Evolutionary conservation across 352 stramenopile species (phyloP), one percentile per base, ranked within the genome.

Genomic region (Saprolegnia parasitica): DNA sequence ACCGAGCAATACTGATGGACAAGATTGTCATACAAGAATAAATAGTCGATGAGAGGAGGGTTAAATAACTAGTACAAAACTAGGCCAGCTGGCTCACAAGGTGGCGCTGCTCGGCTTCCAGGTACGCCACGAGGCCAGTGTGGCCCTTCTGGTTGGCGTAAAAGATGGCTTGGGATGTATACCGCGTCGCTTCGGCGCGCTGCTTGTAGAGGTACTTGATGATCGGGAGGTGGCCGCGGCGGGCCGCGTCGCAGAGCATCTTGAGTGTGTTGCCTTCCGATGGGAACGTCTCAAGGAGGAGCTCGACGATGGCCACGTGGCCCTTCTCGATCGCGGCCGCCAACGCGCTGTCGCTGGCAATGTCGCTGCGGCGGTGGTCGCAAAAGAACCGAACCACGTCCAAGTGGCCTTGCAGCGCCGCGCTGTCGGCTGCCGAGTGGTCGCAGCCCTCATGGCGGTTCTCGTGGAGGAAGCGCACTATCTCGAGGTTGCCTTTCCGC

Each of bases 1-100:
- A 77, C 74, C 24, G 77, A 83, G 64, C 71, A 80, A 46, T 73
- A 74, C 15, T 81, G 74, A n/a, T 4, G 3, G 42, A 11, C 13
- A 49, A 49, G n/a, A n/a, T n/a, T n/a, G n/a, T n/a, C n/a, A n/a
- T n/a, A n/a, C n/a, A n/a, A n/a, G 42, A n/a, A n/a, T 49, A 49
- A 49, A 49, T 49, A 49, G 18, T 49, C n/a, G n/a, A n/a, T n/a
- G n/a, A n/a, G n/a, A 49, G 8, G 8, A 8, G 10, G 11, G 42
- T 49, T 49, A 49, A 49, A 49, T 49, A 49, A 5, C 8, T n/a
- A n/a, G n/a, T n/a, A n/a, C 13, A 8, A 15, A n/a, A 3, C 42
- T 49, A 49, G 3, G 42, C 42, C 1, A 49, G 42, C 42, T 49
- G 42, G 42, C 42, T 49, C 42, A 49, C 42, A 8, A 49, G 42